Evolutionary conservation across 306 rosid species (phyloP).

Genomic region (Quercus parvula): DNA sequence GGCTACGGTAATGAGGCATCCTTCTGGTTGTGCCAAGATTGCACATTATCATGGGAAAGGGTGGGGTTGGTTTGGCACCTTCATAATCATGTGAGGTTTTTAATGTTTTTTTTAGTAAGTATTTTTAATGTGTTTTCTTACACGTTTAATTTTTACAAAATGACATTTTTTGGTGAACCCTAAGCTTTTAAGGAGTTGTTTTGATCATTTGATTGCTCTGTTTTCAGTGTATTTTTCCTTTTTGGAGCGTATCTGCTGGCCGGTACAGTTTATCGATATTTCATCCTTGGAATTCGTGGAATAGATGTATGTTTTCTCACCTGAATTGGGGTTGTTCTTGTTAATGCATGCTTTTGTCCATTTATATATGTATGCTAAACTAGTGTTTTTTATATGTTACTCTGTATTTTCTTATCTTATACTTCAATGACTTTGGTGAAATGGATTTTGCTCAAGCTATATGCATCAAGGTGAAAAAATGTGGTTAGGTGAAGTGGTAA

Average conservation of each 20-base stretch:
- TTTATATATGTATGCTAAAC: background rate
- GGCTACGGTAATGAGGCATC: constrained; percentile 80
- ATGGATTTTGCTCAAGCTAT: background rate
- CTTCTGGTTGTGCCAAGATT: constrained; percentile 83
- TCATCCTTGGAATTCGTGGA: constrained; percentile 61
- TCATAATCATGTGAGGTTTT: constrained; percentile 48
- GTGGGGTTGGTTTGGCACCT: constrained; percentile 83
- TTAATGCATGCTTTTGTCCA: constrained; percentile 10
- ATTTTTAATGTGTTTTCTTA: background rate
- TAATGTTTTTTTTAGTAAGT: background rate
- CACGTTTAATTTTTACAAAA: constrained; percentile 13
- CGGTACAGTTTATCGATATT: constrained; percentile 66
- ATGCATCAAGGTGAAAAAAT: no score
- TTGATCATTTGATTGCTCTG: constrained; percentile 15
- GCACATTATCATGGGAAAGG: constrained; percentile 49
- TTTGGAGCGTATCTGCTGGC: constrained; percentile 70
- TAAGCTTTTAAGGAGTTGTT: constrained; percentile 19
- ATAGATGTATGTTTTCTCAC: constrained; percentile 57
- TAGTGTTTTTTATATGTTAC: background rate
- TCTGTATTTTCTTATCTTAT: background rate
- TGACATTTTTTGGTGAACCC: constrained; percentile 1
- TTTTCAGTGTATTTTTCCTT: constrained; percentile 68
- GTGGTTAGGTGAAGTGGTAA: no score
- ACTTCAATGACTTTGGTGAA: background rate
- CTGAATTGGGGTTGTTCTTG: constrained; percentile 14